Conservation (phyloP, 2,329 filamentous ascomycete species). For the Alternaria triticimaculans region DNA sequence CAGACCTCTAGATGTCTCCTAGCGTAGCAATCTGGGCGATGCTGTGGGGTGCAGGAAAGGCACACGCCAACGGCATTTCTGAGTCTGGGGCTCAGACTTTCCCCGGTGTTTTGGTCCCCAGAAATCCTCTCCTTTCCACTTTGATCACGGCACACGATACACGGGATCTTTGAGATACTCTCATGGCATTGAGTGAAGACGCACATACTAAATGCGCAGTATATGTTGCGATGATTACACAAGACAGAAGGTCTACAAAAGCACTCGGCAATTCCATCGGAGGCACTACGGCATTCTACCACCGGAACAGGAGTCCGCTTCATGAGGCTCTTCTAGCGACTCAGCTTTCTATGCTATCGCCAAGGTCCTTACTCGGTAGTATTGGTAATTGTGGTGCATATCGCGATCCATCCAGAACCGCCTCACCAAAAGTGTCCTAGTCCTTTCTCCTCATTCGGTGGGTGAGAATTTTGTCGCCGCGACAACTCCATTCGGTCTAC, state of each 20-base stretch:
- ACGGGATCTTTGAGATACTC: background rate
- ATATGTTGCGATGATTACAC: background rate
- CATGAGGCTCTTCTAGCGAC: background rate
- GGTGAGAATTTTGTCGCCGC: background rate
- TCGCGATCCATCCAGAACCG: background rate
- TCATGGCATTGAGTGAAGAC: background rate
- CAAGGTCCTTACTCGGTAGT: slow-evolving; percentile 7
- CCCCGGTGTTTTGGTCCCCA: background rate
- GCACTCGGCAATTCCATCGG: background rate
- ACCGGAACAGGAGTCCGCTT: background rate
- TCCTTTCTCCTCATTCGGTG: background rate
- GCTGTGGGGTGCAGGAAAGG: slow-evolving; percentile 11
- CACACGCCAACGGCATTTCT: background rate
- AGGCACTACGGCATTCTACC: background rate
- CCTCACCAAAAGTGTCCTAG: background rate
- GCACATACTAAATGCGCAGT: background rate
- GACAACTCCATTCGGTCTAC: background rate
- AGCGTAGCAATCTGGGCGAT: slow-evolving; percentile 3
- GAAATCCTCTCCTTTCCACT: background rate
- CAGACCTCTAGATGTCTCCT: background rate
- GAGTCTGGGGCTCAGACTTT: background rate
- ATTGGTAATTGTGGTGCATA: background rate
- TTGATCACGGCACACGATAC: background rate
- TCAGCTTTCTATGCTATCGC: background rate
- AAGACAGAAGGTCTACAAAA: background rate